Evolutionary conservation across 176 grass and related monocot genomes (phyloP).

Genomic region (Otatea glauca): DNA sequence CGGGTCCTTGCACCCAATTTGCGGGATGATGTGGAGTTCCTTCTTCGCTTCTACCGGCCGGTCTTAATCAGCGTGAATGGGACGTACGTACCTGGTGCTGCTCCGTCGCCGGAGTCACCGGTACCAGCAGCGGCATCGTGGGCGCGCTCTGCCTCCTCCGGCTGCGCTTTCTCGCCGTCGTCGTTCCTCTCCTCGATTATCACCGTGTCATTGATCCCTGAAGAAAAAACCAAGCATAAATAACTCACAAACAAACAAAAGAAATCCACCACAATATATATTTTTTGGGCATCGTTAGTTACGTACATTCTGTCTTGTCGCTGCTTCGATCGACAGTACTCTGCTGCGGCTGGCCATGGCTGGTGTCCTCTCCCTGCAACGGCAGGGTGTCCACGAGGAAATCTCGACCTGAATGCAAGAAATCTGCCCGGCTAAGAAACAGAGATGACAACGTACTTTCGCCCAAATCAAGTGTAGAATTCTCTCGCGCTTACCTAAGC

Average conservation of each 20-base stretch:
- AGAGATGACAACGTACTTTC: background rate
- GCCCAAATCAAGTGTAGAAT: background rate
- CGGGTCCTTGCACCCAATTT: too few relatives aligned
- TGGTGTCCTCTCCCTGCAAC: background rate
- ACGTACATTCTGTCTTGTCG: slow-evolving; percentile 39
- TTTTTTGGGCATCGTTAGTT: too few relatives aligned
- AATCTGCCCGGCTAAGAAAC: background rate
- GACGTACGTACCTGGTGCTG: slow-evolving; percentile 9
- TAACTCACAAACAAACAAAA: too few relatives aligned
- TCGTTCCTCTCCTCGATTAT: slow-evolving; percentile 34
- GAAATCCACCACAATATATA: too few relatives aligned
- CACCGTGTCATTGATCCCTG: slow-evolving; percentile 52
- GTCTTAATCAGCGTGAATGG: background rate
- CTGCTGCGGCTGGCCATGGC: background rate
- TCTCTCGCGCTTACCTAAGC: background rate
- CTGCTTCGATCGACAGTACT: background rate
- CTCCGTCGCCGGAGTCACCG: slow-evolving; percentile 22
- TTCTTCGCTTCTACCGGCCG: background rate
- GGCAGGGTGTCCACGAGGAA: slow-evolving; percentile 47
- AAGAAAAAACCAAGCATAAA: background rate
- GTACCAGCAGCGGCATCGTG: background rate
- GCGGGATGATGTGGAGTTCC: background rate
- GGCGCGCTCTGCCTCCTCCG: slow-evolving; percentile 6
- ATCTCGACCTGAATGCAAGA: slow-evolving; percentile 17
- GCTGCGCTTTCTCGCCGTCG: slow-evolving; percentile 14